Percentiles rank a stretch among this genome's conserved stretches.
These are phyloP conservation scores for Apiotrichum montevideense DNA, from an alignment of 1,284 basidiomycete species.

Conservation along the genomic window DNA sequence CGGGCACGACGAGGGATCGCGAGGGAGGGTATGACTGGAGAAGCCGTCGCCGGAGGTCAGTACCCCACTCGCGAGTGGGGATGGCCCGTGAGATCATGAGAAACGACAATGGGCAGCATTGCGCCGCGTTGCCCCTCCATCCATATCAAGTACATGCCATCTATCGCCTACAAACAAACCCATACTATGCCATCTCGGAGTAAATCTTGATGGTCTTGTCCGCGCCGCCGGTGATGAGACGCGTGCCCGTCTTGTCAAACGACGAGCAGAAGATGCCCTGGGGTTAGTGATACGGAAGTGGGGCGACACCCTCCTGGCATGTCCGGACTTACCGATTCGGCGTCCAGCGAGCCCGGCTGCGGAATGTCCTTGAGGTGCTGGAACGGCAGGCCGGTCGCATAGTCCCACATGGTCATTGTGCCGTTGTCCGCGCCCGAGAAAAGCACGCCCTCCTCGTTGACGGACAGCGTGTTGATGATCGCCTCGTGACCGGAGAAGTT, in stretches of 20 bases:
- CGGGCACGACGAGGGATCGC: too few species aligned
- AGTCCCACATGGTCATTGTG: constrained; percentile 86
- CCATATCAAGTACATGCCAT: too few species aligned
- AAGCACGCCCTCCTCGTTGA: constrained; percentile 92
- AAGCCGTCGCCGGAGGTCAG: too few species aligned
- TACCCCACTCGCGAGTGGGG: too few species aligned
- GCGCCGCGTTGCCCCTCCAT: too few species aligned
- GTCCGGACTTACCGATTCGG: constrained; percentile 66
- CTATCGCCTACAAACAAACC: too few species aligned
- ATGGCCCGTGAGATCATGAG: too few species aligned
- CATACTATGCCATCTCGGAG: constrained; percentile 35
- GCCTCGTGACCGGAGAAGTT: constrained; percentile 95
- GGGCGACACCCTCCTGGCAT: too few species aligned
- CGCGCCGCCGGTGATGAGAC: constrained; percentile 91
- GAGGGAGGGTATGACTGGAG: too few species aligned
- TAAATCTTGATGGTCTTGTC: constrained; percentile 91
- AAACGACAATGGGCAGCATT: too few species aligned
- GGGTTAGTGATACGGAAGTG: too few species aligned
- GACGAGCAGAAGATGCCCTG: constrained; percentile 79
- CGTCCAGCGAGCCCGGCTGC: constrained; percentile 93
- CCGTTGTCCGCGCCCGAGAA: constrained; percentile 95
- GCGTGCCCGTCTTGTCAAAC: constrained; percentile 90
- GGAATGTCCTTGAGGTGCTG: constrained; percentile 90
- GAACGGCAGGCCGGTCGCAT: constrained; percentile 88
- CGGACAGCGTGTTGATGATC: constrained; percentile 91